Evolutionary conservation across 257 asterid genomes (phyloP), one percentile per base, ranked within the genome.

Genomic region (Perilla frutescens): DNA sequence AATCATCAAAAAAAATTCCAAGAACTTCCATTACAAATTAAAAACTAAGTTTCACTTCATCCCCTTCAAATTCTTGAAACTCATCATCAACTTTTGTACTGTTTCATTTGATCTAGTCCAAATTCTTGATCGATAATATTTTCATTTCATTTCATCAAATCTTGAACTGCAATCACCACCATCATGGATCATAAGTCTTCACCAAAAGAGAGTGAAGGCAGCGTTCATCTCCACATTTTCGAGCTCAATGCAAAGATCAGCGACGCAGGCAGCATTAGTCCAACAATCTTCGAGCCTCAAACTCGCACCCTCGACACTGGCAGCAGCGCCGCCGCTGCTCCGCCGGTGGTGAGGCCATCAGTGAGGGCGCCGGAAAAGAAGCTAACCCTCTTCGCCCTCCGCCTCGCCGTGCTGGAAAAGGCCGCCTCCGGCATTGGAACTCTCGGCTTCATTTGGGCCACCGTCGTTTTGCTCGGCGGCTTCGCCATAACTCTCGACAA

Each of bases 401-500:
- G 97, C 61, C 87, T 92, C 0, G 98, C 99, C 0, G 92, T 95
- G 58, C 82, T 95, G 13, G 99, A 95, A 12, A 91, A 95, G 49
- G 78, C 96, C 3, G 98, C 99, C 3, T 90, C 96, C 3, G 88
- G 92, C 11, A 81, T 95, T 1, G 99, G 99, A 10, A 92, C 99
- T 1, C 89, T 95, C 1, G 91, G 96, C 10, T 95, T 95, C 87
- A 87, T 90, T 13, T 92, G 99, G 99, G 98, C 99, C 2, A 95
- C 99, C 0, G 98, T 95, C 1, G 97, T 95, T 20, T 74, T 92
- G n/a, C 97, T 95, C 5, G 99, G 99, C 5, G 99, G 97, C 9
- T 95, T 95, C 51, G 98, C 97, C 37, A 92, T 91, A 6, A 86
- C 97, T 4, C 80, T 95, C 0, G 89, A 84, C 6, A 81, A 76